Percentiles rank a stretch among this genome's conserved stretches.
Evolutionary conservation across 1,139 yeast species (phyloP).

Genomic region (Blastobotrys illinoisensis): DNA sequence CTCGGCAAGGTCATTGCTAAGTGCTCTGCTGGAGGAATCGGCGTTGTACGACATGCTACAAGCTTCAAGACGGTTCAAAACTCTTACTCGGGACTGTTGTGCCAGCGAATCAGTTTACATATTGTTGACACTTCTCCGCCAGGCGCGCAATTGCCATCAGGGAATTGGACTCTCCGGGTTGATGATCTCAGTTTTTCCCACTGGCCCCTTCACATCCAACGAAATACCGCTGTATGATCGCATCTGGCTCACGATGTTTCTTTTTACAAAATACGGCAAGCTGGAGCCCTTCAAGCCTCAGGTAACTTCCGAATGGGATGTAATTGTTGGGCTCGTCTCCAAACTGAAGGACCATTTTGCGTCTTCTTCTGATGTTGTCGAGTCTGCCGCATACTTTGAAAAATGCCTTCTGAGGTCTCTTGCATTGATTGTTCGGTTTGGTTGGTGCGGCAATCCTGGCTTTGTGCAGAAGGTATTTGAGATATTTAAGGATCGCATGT

Average conservation of each 20-base stretch:
- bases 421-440: neutral
- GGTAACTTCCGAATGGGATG: neutral
- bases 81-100: neutral
- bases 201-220: neutral
- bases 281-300: neutral
- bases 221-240: neutral
- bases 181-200: neutral
- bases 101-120: neutral
- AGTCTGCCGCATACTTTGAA: neutral
- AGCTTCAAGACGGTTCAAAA: neutral
- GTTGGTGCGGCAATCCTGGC: neutral
- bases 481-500: neutral
- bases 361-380: neutral
- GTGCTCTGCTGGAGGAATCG: neutral
- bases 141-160: neutral
- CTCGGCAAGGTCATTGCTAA: neutral
- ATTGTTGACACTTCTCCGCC: neutral
- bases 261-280: neutral
- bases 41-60: neutral
- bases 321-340: neutral
- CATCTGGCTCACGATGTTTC: neutral
- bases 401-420: neutral
- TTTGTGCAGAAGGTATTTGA: neutral
- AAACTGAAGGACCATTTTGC: neutral
- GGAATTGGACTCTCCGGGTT: neutral